phyloP scores from a whole-genome alignment of 1,284 basidiomycete species.

The Calocybe gambosa region DNA sequence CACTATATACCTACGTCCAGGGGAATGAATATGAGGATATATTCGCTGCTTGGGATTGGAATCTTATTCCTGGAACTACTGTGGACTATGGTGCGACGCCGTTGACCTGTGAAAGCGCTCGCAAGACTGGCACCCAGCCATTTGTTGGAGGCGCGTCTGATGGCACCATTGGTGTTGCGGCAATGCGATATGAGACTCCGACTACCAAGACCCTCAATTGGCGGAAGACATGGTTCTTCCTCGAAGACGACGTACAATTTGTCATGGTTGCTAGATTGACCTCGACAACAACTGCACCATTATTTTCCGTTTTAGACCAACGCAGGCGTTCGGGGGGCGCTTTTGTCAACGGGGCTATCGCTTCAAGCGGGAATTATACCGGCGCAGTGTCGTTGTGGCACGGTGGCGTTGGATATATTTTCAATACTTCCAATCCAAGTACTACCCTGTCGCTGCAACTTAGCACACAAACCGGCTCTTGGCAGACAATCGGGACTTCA shows the following conservation, averaged over 20 bases:
- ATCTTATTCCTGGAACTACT: conserved; percentile 64
- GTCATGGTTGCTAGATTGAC: conserved; percentile 51
- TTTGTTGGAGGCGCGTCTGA: conserved; percentile 64
- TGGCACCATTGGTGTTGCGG: conserved; percentile 46
- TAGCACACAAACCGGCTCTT: conserved; percentile 48
- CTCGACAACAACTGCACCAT: conserved; percentile 38
- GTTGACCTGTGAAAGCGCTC: conserved; percentile 37
- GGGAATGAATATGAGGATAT: conserved; percentile 61
- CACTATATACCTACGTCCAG: conserved; percentile 53
- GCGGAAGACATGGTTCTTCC: conserved; percentile 71
- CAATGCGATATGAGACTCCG: conserved; percentile 62
- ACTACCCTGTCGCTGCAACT: conserved; percentile 39
- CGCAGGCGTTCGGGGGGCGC: conserved; percentile 38
- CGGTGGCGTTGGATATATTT: conserved; percentile 48
- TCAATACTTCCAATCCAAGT: conserved; percentile 26
- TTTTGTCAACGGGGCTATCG: conserved; percentile 32
- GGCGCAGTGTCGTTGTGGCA: conserved; percentile 44
- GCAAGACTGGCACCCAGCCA: conserved; percentile 37
- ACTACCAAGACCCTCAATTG: conserved; percentile 47
- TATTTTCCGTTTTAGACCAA: conserved; percentile 64
- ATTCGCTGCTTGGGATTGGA: conserved; percentile 64
- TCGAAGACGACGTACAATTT: conserved; percentile 54
- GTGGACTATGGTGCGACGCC: conserved; percentile 50
- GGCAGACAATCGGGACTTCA: conserved; percentile 62
- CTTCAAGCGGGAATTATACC: conserved; percentile 15